Evolutionary conservation across 1,284 basidiomycete species (phyloP).

Genomic region (Ustilago sp.): DNA sequence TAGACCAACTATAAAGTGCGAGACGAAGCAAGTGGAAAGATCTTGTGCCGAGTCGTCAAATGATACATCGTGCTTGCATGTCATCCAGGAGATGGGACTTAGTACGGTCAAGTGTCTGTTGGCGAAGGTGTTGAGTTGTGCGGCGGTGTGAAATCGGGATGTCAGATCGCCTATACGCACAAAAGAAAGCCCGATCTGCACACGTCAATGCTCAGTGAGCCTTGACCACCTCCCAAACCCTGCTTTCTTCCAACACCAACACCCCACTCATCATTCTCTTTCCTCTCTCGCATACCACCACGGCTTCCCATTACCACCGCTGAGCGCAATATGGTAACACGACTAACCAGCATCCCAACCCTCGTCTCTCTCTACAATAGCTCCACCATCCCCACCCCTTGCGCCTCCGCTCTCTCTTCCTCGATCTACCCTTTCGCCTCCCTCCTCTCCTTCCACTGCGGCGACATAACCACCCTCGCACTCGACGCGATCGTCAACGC

Average conservation of each 20-base stretch:
- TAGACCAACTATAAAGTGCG: not conserved
- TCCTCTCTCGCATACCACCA: not conserved
- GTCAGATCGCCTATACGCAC: not conserved
- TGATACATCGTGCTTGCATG: not conserved
- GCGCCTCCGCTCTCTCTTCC: conserved; percentile 9
- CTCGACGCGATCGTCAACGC: conserved; percentile 67
- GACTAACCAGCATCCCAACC: conserved; percentile 22
- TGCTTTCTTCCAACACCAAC: not conserved
- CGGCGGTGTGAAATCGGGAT: not conserved
- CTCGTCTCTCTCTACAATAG: conserved; percentile 34
- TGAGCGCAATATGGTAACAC: conserved; percentile 14
- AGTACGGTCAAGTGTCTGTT: too few relatives aligned
- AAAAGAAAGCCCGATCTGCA: not conserved
- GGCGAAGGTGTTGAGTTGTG: too few relatives aligned
- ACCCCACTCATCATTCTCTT: not conserved
- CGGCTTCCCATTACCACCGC: not conserved
- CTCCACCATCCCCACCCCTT: conserved; percentile 8
- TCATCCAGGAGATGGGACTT: too few relatives aligned
- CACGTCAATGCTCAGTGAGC: not conserved
- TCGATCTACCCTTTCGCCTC: conserved; percentile 37
- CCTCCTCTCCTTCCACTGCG: conserved; percentile 16
- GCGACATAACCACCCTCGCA: conserved; percentile 44
- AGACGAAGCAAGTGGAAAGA: not conserved
- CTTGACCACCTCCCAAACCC: conserved; percentile 2
- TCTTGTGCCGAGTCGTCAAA: not conserved